Evolutionary conservation across 1,284 basidiomycete species (phyloP).

Genomic region (Ustilago crameri): DNA sequence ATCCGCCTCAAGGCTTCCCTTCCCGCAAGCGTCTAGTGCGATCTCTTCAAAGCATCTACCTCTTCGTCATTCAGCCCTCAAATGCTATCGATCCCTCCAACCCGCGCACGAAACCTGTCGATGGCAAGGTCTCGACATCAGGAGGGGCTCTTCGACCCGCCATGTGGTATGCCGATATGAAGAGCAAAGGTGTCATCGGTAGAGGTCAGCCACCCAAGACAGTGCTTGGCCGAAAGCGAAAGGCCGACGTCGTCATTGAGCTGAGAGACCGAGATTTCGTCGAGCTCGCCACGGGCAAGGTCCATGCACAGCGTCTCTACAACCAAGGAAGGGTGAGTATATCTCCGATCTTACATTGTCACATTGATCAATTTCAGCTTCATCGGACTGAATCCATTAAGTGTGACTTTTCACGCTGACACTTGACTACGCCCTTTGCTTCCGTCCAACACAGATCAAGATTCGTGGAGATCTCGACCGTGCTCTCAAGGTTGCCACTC

Average conservation of each 20-base stretch:
- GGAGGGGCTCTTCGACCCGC: slow-evolving; percentile 62
- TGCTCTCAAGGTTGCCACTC: slow-evolving; percentile 47
- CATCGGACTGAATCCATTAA: too few relatives aligned
- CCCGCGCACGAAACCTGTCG: slow-evolving; percentile 54
- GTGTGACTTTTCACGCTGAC: slow-evolving; percentile 1
- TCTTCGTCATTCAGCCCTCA: slow-evolving; percentile 62
- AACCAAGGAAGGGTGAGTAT: slow-evolving; percentile 53
- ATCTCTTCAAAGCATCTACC: slow-evolving; percentile 58
- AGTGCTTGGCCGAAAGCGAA: slow-evolving; percentile 57
- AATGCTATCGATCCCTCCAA: slow-evolving; percentile 55
- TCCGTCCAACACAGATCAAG: slow-evolving; percentile 44
- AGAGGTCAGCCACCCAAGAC: slow-evolving; percentile 59
- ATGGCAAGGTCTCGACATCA: slow-evolving; percentile 32
- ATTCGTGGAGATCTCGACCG: slow-evolving; percentile 61
- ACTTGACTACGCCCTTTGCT: neutral
- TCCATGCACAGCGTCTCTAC: slow-evolving; percentile 53
- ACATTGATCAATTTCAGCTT: too few relatives aligned
- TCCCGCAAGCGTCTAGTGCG: slow-evolving; percentile 54
- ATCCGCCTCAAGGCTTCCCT: slow-evolving; percentile 53
- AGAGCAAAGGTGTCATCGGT: slow-evolving; percentile 47
- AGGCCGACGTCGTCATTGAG: slow-evolving; percentile 62
- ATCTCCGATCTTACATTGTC: too few relatives aligned
- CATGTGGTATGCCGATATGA: slow-evolving; percentile 58
- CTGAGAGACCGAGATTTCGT: slow-evolving; percentile 62
- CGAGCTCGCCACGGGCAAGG: slow-evolving; percentile 62